Conservation (phyloP, 441 rosid species). For the Populus hybrid region DNA sequence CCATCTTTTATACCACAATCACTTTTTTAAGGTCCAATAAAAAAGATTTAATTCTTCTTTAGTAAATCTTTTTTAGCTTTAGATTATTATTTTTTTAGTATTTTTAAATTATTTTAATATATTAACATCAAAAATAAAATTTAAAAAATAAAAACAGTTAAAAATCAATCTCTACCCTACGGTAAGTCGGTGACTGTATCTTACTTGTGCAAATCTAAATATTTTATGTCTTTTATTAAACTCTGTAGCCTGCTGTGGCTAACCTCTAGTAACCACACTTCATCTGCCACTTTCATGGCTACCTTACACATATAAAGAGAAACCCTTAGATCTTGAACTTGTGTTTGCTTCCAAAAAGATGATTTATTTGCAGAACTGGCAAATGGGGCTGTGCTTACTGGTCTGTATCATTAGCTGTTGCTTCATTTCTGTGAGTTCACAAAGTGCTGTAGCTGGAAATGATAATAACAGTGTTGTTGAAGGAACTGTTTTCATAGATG, state of each 20-base stretch:
- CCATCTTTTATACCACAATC: not conserved
- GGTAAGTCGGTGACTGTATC: too few relatives aligned
- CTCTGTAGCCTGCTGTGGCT: not conserved
- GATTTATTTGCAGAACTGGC: slow-evolving; percentile 36
- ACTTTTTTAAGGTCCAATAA: not conserved
- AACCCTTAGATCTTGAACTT: slow-evolving; percentile 22
- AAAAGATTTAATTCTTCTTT: too few relatives aligned
- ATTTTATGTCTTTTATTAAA: too few relatives aligned
- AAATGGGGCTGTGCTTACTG: slow-evolving; percentile 32
- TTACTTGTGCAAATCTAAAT: not conserved
- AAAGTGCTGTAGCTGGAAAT: slow-evolving; percentile 18
- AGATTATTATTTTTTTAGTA: too few relatives aligned
- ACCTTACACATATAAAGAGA: slow-evolving; percentile 16
- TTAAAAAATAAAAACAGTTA: too few relatives aligned
- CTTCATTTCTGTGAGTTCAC: slow-evolving; percentile 26
- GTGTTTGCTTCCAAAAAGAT: slow-evolving; percentile 24
- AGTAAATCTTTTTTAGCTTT: too few relatives aligned
- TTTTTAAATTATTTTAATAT: too few relatives aligned
- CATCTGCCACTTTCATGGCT: slow-evolving; percentile 21
- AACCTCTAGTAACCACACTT: not conserved
- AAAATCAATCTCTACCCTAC: too few relatives aligned
- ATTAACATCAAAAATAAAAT: too few relatives aligned
- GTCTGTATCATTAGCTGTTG: slow-evolving; percentile 21
- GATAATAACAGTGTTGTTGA: slow-evolving; percentile 14
- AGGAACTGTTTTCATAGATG: slow-evolving; percentile 56